Conservation (phyloP, 352 stramenopile genomes). For the Globisporangium sylvaticum region DNA sequence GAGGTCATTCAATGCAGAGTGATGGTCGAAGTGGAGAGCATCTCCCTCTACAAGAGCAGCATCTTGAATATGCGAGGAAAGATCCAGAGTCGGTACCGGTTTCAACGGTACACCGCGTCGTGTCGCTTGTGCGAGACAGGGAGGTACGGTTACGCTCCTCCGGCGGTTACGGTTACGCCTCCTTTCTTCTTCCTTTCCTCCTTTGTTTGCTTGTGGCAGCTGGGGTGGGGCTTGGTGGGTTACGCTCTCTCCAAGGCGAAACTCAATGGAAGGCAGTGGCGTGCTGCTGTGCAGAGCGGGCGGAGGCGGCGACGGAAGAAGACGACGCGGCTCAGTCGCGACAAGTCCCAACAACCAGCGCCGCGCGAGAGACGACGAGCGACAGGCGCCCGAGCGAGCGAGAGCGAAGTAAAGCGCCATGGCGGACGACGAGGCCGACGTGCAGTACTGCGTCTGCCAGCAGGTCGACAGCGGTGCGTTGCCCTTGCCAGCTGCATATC, state of each 20-base stretch:
- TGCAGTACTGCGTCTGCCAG: slow-evolving; percentile 83
- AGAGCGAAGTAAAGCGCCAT: slow-evolving; percentile 16
- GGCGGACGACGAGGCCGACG: slow-evolving; percentile 30
- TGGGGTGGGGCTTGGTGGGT: not conserved
- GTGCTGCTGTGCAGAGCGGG: not conserved
- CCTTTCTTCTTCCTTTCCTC: not conserved
- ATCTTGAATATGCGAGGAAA: not conserved
- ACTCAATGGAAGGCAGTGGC: slow-evolving; percentile 16
- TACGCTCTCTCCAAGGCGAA: slow-evolving; percentile 11
- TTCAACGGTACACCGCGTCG: not conserved
- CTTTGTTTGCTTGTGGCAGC: no score
- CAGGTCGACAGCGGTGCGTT: slow-evolving; percentile 67
- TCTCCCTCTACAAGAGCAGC: slow-evolving; percentile 5
- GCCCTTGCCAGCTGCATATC: not conserved
- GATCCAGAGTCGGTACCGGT: not conserved
- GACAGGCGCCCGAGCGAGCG: not conserved
- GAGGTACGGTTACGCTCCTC: slow-evolving; percentile 1
- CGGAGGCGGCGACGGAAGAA: slow-evolving; percentile 7
- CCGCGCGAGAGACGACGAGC: slow-evolving; percentile 3
- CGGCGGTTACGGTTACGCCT: not conserved
- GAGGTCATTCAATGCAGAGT: not conserved
- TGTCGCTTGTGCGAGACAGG: not conserved
- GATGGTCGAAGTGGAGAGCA: not conserved
- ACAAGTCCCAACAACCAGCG: not conserved
- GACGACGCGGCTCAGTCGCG: not conserved